Evolutionary conservation across 2,329 filamentous ascomycete species (phyloP).

Genomic region (Cercospora berteroae): DNA sequence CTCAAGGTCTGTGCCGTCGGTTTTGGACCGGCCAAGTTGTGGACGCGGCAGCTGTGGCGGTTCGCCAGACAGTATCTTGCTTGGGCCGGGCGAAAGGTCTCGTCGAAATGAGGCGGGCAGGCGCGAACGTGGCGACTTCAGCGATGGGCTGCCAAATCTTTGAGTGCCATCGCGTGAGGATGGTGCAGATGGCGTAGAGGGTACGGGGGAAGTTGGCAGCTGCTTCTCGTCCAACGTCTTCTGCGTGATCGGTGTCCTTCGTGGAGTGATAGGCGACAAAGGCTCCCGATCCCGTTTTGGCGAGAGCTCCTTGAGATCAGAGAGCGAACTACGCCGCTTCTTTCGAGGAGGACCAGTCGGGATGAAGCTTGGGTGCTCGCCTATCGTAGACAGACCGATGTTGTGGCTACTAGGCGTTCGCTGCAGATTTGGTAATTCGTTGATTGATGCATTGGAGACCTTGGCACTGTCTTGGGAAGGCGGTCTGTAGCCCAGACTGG

Average conservation of each 20-base stretch:
- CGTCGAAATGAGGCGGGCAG: constrained; percentile 42
- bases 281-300: constrained; percentile 28
- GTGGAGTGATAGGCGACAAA: constrained; percentile 26
- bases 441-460: constrained; percentile 39
- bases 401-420: constrained; percentile 29
- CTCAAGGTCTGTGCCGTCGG: constrained; percentile 25
- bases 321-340: constrained; percentile 88
- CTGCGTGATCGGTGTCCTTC: constrained; percentile 25
- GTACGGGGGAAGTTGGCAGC: constrained; percentile 40
- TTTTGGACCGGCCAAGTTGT: constrained; percentile 36
- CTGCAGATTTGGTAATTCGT: constrained; percentile 32
- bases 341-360: constrained; percentile 56
- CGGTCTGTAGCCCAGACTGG: constrained; percentile 50
- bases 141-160: constrained; percentile 43
- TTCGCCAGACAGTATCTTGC: constrained; percentile 23
- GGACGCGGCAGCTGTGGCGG: constrained; percentile 13
- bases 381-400: constrained; percentile 51
- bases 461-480: constrained; percentile 55
- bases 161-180: constrained; percentile 39
- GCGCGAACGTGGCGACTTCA: constrained; percentile 36
- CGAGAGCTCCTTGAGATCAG: constrained; percentile 68
- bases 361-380: constrained; percentile 47
- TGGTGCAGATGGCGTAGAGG: constrained; percentile 30
- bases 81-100: constrained; percentile 43
- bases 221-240: constrained; percentile 31